Base-by-base conservation (phyloP, 139 green algal genomes). In the Chlorella vulgaris region DNA sequence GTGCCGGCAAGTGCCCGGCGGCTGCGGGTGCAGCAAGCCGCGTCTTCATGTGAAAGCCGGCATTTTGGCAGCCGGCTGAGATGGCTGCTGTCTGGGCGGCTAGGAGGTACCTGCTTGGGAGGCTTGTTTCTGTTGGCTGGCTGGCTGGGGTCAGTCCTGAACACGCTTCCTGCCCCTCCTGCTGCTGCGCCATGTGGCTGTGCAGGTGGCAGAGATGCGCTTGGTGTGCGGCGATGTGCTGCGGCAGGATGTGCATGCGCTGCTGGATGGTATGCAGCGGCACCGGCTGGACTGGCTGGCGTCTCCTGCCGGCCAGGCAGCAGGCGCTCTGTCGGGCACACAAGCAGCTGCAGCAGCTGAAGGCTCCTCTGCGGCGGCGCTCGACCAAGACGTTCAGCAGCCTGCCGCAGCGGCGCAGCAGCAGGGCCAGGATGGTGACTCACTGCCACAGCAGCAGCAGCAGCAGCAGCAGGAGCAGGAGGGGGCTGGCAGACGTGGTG, bases 191-290 rank as follows among this genome's bases (percentile, higher is more conserved):
- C 68, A 4, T 19, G 13, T 47, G 6, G 10, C 43, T 33, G 35
- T 21, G 55, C 71, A 78, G 71, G 70, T 67, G 51, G 50, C 71
- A 3, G 24, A 78, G 69, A 78, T 95, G 38, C 65, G 39, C 29
- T 66, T 98, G 4, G 71, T 96, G 4, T 82, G 91, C 28, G 90
- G 81, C 3, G 93, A 97, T 74, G 86, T 96, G 29, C 81, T 97
- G 78, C 84, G 88, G 36, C 71, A 89, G 70, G 69, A 92, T 75
- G 50, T 93, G 28, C 24, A 61, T 2, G 43, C 73, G 29, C 38
- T 93, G 29, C 76, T 91, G 19, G 36, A 6, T 0, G 75, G 65
- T 28, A 87, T 93, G 55, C 61, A 79, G 69, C 15, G 47, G 69
- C 69, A 80, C 33, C 40, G 2, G 31, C 74, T 43, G 69, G 73